Evolutionary conservation across 176 grass and related monocot species (phyloP).

Genomic region (Rhynchospora breviuscula): DNA sequence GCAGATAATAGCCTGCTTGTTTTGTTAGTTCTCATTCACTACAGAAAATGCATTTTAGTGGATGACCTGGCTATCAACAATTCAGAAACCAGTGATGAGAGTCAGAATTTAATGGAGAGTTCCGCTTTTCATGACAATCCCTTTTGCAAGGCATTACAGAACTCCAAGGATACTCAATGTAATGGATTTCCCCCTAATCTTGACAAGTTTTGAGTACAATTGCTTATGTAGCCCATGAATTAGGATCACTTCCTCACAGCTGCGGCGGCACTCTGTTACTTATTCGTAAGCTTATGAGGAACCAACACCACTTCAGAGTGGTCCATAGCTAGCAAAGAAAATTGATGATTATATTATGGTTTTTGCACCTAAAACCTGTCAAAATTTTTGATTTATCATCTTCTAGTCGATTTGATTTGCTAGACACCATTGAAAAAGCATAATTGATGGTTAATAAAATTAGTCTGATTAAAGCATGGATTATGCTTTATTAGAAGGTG

Average conservation of each 20-base stretch:
- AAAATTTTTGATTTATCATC: neutral
- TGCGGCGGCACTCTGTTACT: neutral
- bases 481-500: neutral
- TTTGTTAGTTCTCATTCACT: constrained; percentile 85
- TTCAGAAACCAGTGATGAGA: constrained; percentile 37
- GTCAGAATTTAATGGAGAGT: constrained; percentile 44
- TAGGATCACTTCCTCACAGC: neutral
- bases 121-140: constrained; percentile 79
- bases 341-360: neutral
- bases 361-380: neutral
- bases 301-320: neutral
- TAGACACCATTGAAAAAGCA: neutral
- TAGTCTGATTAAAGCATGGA: neutral
- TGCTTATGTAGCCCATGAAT: neutral
- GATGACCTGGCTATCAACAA: constrained; percentile 42
- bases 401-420: neutral
- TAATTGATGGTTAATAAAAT: neutral
- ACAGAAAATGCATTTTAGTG: constrained; percentile 62
- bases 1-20: constrained; percentile 84
- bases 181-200: constrained; percentile 27
- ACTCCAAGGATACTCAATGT: constrained; percentile 84
- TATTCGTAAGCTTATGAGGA: neutral
- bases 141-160: constrained; percentile 85
- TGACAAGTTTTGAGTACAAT: neutral
- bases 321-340: neutral